Conservation (phyloP, 2,329 filamentous ascomycete genomes). For the Pochonia chlamydosporia region DNA sequence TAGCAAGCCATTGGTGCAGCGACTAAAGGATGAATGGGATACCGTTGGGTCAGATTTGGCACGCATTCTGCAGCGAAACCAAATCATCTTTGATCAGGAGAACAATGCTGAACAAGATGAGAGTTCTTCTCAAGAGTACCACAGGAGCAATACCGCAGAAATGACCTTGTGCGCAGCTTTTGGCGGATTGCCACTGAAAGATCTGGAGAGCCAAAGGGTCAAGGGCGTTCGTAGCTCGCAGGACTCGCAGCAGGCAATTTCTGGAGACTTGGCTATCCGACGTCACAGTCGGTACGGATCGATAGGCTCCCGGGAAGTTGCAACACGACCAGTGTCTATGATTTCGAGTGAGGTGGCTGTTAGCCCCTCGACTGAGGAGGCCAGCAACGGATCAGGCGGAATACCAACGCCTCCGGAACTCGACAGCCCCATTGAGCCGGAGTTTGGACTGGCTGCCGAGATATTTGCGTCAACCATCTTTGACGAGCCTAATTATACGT, state of each 20-base stretch:
- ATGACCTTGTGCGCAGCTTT: conserved; percentile 25
- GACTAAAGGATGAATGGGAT: conserved; percentile 35
- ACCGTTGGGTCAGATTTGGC: conserved; percentile 25
- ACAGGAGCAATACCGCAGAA: conserved; percentile 18
- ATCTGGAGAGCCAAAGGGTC: conserved; percentile 21
- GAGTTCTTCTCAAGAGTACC: conserved; percentile 15
- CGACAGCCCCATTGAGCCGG: conserved; percentile 24
- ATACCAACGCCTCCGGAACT: conserved; percentile 31
- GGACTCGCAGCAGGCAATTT: conserved; percentile 3
- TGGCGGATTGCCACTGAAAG: conserved; percentile 29
- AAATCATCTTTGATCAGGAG: conserved; percentile 19
- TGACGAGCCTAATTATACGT: conserved; percentile 24
- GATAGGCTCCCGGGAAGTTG: conserved; percentile 5
- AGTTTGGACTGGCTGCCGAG: conserved; percentile 17
- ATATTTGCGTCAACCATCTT: conserved; percentile 14
- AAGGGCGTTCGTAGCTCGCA: conserved; percentile 14
- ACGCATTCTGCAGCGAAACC: conserved; percentile 30
- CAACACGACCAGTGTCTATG: conserved; percentile 9
- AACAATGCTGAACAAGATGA: conserved; percentile 15
- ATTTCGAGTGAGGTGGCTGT: conserved; percentile 28
- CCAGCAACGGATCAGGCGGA: conserved; percentile 23
- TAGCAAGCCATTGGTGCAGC: conserved; percentile 28
- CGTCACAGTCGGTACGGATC: conserved; percentile 8
- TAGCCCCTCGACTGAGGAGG: conserved; percentile 30
- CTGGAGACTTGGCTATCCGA: conserved; percentile 2